phyloP scores from a whole-genome alignment of 805 yeast genomes.

The Yarrowia keelungensis region DNA sequence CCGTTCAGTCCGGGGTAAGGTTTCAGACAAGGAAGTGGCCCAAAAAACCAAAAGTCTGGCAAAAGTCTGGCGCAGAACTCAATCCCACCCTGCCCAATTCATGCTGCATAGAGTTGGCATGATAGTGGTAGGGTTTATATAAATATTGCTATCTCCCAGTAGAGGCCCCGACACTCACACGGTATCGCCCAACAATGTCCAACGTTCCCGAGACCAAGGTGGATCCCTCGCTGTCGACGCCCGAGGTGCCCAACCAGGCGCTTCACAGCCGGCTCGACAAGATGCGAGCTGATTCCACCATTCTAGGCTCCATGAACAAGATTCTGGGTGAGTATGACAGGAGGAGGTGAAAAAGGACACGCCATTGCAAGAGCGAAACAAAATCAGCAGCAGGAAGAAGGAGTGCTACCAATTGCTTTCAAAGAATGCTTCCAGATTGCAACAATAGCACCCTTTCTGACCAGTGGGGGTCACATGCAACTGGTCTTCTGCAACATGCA shows the following conservation, averaged over 20 bases:
- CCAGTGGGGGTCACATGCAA: conserved; percentile 25
- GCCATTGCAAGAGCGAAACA: too few species aligned
- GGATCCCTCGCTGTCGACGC: conserved; percentile 37
- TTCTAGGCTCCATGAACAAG: conserved; percentile 62
- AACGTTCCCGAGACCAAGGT: conserved; percentile 38
- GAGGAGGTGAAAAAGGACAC: too few species aligned
- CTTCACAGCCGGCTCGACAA: conserved; percentile 45
- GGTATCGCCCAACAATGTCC: conserved; percentile 35
- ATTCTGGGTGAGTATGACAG: conserved; percentile 47
- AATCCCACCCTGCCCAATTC: conserved; percentile 37
- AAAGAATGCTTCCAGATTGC: not conserved
- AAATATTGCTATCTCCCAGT: conserved; percentile 33
- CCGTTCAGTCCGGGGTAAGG: conserved; percentile 39
- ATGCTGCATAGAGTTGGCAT: conserved; percentile 8
- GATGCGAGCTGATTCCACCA: conserved; percentile 52
- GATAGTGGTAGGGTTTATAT: conserved; percentile 34
- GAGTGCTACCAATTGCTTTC: conserved; percentile 36
- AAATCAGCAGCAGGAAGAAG: too few species aligned
- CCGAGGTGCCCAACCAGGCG: conserved; percentile 35
- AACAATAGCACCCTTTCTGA: not conserved
- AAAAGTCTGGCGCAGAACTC: not conserved
- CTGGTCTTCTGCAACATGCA: not conserved
- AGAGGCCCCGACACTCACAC: too few species aligned
- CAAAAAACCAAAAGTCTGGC: conserved; percentile 3
- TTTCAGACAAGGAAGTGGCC: conserved; percentile 35